Conservation (phyloP, 768 basidiomycete genomes). For the Neoboletus brunneissimus region DNA sequence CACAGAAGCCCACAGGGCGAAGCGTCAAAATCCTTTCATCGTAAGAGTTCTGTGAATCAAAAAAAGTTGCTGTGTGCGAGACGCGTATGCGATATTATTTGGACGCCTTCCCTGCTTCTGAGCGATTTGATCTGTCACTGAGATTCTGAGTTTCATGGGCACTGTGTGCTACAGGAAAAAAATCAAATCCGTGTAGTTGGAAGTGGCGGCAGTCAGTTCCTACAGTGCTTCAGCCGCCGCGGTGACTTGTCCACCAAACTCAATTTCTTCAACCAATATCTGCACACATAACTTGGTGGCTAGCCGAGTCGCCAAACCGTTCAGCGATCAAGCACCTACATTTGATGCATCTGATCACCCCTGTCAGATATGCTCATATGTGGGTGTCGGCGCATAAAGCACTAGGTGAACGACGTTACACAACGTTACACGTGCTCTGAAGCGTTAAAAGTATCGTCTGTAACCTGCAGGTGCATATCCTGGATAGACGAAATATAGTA, state of each 20-base stretch:
- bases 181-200: neutral
- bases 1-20: neutral
- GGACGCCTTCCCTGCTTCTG: neutral
- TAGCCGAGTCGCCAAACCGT: neutral
- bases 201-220: neutral
- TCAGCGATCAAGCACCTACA: neutral
- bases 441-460: neutral
- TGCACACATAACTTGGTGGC: neutral
- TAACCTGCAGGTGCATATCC: neutral
- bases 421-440: neutral
- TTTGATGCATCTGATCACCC: too few species aligned
- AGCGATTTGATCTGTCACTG: neutral
- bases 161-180: neutral
- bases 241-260: neutral
- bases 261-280: neutral
- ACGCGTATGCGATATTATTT: too few species aligned
- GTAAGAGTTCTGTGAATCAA: neutral
- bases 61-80: neutral
- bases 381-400: neutral
- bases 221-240: too few species aligned
- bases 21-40: neutral
- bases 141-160: too few species aligned
- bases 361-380: neutral
- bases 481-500: neutral
- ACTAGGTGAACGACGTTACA: neutral